Evolutionary conservation across 2,329 filamentous ascomycete genomes (phyloP), one percentile per base, ranked within the genome.

Genomic region (Rhynchosporium graminicola): DNA sequence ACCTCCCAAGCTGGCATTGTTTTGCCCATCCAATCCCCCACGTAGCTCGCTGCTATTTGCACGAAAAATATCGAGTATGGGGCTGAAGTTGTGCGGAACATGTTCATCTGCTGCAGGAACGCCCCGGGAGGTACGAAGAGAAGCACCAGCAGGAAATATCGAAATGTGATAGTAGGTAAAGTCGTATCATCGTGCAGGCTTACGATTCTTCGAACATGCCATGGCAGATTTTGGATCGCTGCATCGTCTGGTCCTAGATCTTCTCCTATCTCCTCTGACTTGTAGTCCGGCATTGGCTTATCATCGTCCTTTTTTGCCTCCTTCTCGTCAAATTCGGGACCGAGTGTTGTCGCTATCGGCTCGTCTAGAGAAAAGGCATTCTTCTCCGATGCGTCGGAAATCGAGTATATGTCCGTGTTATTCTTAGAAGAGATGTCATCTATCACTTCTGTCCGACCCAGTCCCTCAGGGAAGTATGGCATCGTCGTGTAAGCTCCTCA

Each of bases 21-120:
- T 46, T 68, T 76, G 12, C 79, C 79, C 40, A 81, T 73, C 7
- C 76, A 71, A 47, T 78, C 78, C 4, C 77, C 81, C 26, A 79
- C 75, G 0, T 81, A 82, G 20, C 75, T 81, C 0, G 81, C 74
- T 3, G 81, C 71, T 47, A 82, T 78, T 69, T 82, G 80, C n/a
- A 87, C 83, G 64, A 87, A 87, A 71, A 86, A 86, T 54, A 87
- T 79, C 0, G 83, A 84, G 69, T 86, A 87, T 48, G 71, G 70
- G 12, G 69, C 70, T 13, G 79, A 79, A 0, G 84, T 86, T 1
- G 84, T 86, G 50, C 84, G 78, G 68, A 80, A 87, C 55, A 79
- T 77, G 64, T 79, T 80, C 78, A 85, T 81, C 68, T 83, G 80
- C 4, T 80, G 83, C 2, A 87, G 70, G 66, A 86, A 83, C 1